phyloP scores from a whole-genome alignment of 2,329 filamentous ascomycete genomes.

The Pestalotiopsis sp. region DNA sequence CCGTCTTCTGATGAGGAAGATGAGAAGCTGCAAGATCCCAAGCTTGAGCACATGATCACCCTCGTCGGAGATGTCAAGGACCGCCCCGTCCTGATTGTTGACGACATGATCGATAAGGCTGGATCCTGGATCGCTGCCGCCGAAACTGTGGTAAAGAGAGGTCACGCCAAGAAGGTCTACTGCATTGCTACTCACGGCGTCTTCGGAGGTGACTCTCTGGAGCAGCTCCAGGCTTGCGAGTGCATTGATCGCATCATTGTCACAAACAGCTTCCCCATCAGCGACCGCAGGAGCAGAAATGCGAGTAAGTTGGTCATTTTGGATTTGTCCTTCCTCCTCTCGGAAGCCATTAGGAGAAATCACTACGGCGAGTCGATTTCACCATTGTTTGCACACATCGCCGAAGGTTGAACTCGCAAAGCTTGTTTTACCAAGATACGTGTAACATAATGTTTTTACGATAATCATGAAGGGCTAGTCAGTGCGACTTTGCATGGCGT shows the following conservation, averaged over 20 bases:
- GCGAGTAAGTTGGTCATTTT: conserved; percentile 86
- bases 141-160: conserved; percentile 93
- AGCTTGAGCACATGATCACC: conserved; percentile 92
- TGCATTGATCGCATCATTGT: conserved; percentile 94
- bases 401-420: conserved; percentile 37
- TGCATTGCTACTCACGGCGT: conserved; percentile 97
- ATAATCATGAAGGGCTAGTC: conserved; percentile 6
- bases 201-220: conserved; percentile 86
- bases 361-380: conserved; percentile 90
- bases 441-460: conserved; percentile 7
- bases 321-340: conserved; percentile 83
- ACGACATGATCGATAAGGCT: conserved; percentile 99
- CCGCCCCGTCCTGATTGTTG: conserved; percentile 89
- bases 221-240: conserved; percentile 88
- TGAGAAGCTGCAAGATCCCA: conserved; percentile 78
- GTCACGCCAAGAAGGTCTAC: conserved; percentile 89
- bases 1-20: conserved; percentile 91
- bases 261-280: conserved; percentile 95
- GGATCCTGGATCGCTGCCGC: conserved; percentile 97
- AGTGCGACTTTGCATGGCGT: conserved; percentile 15
- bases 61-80: conserved; percentile 93
- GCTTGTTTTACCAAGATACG: background rate
- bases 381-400: conserved; percentile 68
- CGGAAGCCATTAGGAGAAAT: conserved; percentile 92
- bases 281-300: conserved; percentile 68